These are phyloP conservation scores for Peronospora destructor DNA, from an alignment of 352 stramenopile genomes.

Conservation along the genomic window DNA sequence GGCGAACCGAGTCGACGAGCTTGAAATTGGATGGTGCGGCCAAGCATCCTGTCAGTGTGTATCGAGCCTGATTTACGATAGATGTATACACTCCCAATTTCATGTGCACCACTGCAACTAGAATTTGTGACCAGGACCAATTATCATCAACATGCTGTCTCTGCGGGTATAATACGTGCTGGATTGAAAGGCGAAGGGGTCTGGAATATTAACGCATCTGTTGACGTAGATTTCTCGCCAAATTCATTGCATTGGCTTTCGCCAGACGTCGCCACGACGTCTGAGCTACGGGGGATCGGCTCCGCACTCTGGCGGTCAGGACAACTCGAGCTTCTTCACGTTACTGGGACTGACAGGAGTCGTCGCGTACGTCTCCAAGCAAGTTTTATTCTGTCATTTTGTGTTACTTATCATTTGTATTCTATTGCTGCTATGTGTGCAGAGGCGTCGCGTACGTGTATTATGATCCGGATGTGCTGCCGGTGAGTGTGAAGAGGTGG, in stretches of 20 bases:
- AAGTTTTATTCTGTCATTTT: not conserved
- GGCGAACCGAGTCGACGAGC: conserved; percentile 14
- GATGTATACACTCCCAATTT: not conserved
- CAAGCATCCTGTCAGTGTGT: conserved; percentile 18
- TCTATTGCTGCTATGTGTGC: not conserved
- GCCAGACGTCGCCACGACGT: conserved; percentile 30
- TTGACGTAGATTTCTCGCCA: conserved; percentile 23
- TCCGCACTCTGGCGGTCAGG: conserved; percentile 45
- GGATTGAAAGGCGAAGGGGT: not conserved
- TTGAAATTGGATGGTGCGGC: conserved; percentile 28
- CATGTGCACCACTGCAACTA: conserved; percentile 6
- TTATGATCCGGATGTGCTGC: conserved; percentile 79
- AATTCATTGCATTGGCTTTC: conserved; percentile 35
- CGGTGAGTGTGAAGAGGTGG: conserved; percentile 61
- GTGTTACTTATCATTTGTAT: not conserved
- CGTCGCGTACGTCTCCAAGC: conserved; percentile 37
- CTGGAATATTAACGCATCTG: not conserved
- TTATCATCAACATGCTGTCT: conserved; percentile 16
- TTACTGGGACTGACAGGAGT: conserved; percentile 54
- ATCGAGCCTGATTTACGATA: not conserved
- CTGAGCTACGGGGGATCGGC: conserved; percentile 63
- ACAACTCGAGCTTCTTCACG: conserved; percentile 83
- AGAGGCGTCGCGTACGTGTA: conserved; percentile 79
- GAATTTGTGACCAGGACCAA: conserved; percentile 7
- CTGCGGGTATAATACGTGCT: conserved; percentile 6